phyloP scores from a whole-genome alignment of 345 rosid species.

The Anacardium occidentale region DNA sequence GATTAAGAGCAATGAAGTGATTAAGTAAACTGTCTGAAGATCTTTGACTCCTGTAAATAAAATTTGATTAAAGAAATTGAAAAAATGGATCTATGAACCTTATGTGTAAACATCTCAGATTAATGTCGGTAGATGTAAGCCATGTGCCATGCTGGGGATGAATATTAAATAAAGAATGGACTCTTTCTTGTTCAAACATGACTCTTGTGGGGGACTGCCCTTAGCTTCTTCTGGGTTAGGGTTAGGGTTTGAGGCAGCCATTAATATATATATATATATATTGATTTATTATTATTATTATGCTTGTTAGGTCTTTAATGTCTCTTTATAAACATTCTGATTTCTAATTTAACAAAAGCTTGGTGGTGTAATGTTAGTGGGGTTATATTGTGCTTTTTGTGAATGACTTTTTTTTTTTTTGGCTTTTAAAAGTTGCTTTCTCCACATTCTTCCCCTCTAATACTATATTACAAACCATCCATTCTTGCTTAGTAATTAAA shows the following conservation, averaged over 20 bases:
- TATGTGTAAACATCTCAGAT: slow-evolving; percentile 25
- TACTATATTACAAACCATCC: slow-evolving; percentile 19
- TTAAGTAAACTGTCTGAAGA: slow-evolving; percentile 20
- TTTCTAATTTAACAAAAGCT: slow-evolving; percentile 10
- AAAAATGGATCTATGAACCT: slow-evolving; percentile 21
- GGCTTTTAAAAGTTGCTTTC: slow-evolving; percentile 38
- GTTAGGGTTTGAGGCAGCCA: neutral
- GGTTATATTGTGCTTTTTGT: slow-evolving; percentile 18
- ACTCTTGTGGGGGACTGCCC: slow-evolving; percentile 34
- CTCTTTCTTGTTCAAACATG: slow-evolving; percentile 28
- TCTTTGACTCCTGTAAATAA: slow-evolving; percentile 36
- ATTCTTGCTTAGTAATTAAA: slow-evolving; percentile 12
- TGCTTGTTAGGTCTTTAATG: slow-evolving; percentile 23
- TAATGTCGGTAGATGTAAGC: slow-evolving; percentile 36
- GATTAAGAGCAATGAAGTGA: neutral
- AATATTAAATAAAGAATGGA: slow-evolving; percentile 39
- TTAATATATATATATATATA: neutral
- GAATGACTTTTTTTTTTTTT: slow-evolving; percentile 11
- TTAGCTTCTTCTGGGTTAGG: slow-evolving; percentile 12
- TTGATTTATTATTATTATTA: too few relatives aligned
- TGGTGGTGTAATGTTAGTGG: slow-evolving; percentile 21
- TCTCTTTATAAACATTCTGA: slow-evolving; percentile 30
- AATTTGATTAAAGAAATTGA: slow-evolving; percentile 11
- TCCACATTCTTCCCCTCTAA: slow-evolving; percentile 35
- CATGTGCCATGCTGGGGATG: slow-evolving; percentile 49